Evolutionary conservation across 805 yeast species (phyloP).

Genomic region (Candida railenensis): DNA sequence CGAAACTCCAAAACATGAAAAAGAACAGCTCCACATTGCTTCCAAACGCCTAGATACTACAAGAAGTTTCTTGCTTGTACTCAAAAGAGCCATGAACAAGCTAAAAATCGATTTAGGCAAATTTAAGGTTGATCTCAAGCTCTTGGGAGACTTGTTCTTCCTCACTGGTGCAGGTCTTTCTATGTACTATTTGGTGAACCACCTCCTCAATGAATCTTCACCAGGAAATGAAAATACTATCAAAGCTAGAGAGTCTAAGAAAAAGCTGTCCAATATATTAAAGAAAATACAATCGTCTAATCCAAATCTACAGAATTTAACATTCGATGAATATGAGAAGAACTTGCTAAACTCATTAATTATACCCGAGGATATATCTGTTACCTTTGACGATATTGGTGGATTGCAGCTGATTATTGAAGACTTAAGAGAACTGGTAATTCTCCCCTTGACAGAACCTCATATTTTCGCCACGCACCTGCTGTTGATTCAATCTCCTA

Average conservation of each 20-base stretch:
- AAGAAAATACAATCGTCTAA: conserved; percentile 42
- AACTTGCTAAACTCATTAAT: conserved; percentile 76
- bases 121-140: conserved; percentile 36
- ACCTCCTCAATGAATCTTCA: conserved; percentile 31
- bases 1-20: too few species aligned
- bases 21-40: not conserved
- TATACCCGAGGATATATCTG: conserved; percentile 78
- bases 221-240: conserved; percentile 25
- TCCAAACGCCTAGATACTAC: too few species aligned
- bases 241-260: conserved; percentile 60
- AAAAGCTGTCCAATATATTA: conserved; percentile 49
- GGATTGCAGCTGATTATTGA: conserved; percentile 82
- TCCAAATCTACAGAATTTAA: conserved; percentile 55
- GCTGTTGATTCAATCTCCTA: conserved; percentile 78
- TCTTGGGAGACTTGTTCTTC: conserved; percentile 41
- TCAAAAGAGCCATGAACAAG: conserved; percentile 25
- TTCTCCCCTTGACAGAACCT: conserved; percentile 78
- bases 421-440: conserved; percentile 83
- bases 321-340: conserved; percentile 72
- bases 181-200: conserved; percentile 58
- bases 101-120: conserved; percentile 38
- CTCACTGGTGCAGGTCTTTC: conserved; percentile 65
- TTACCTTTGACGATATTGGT: conserved; percentile 80
- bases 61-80: too few species aligned
- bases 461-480: conserved; percentile 71